Evolutionary conservation across 2,329 filamentous ascomycete species (phyloP), one percentile per base, ranked within the genome.

Genomic region (Talaromyces sp.): DNA sequence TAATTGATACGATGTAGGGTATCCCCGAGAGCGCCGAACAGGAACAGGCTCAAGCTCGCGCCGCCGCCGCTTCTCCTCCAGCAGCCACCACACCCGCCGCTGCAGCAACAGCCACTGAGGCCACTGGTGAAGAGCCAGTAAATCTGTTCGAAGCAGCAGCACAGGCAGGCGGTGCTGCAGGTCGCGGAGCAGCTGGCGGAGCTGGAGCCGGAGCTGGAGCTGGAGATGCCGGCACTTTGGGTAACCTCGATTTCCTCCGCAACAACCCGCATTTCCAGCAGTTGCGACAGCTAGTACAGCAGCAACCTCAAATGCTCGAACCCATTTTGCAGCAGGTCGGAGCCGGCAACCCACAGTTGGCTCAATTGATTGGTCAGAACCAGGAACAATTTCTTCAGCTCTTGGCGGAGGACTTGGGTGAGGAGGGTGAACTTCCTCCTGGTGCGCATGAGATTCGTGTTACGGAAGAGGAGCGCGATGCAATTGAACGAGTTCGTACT

Each of bases 241-340:
- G 90, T 31, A 96, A 93, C 74, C 87, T 99, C 65, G 94, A 98
- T 69, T 98, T 97, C 77, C 83, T 99, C 64, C 90, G 95, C 74
- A 92, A 93, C 79, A 98, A 98, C 77, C 90, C 93, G 27, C 94
- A 98, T 79, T 99, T 99, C 82, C 95, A 98, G 81, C 95, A 99
- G 81, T 87, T 99, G 66, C 90, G 95, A 68, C 93, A 97, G 80
- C 90, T 99, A 24, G 94, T 99, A 52, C 95, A 99, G 81, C 93
- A 97, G 78, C 92, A 98, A 77, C 95, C 95, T 19, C 91, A 95
- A 77, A 99, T 99, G 95, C 89, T 99, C 24, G 95, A 99, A 82
- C 94, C 95, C 7, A 98, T 99, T 71, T 84, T 99, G 64, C 94
- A 98, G 79, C 93, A 97, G 79, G 92, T 99, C 43, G 93, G 92